A percentile compares a stretch with the other conserved stretches of the same genome.
phyloP scores from a whole-genome alignment of 306 rosid species.

The Astragalus glycyphyllos region DNA sequence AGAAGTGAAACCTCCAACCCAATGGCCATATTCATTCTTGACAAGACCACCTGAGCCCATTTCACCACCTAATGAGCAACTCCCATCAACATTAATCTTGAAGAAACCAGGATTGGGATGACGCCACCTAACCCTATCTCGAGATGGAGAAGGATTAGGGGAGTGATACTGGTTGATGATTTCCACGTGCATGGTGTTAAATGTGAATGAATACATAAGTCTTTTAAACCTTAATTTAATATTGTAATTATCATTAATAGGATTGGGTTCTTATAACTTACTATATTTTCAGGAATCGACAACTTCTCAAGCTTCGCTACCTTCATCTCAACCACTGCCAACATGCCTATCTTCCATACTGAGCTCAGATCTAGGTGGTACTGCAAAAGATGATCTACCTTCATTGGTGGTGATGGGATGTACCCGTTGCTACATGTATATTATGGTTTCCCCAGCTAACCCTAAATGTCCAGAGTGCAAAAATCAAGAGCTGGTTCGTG shows the following conservation, averaged over 20 bases:
- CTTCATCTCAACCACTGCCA: not conserved
- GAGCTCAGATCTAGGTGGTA: not conserved
- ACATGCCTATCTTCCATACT: not conserved
- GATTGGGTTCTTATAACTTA: not conserved
- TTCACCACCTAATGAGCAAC: too few species aligned
- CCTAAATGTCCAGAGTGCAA: slow-evolving; percentile 45
- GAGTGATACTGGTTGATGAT: too few species aligned
- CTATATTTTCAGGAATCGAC: not conserved
- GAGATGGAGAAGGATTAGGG: too few species aligned
- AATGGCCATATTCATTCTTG: too few species aligned
- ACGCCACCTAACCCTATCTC: too few species aligned
- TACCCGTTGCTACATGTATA: slow-evolving; percentile 24
- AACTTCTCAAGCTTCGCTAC: not conserved
- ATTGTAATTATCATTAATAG: slow-evolving; percentile 28
- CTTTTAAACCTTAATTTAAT: not conserved
- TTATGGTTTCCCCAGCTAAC: slow-evolving; percentile 36
- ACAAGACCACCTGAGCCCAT: too few species aligned
- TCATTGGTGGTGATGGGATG: slow-evolving; percentile 44
- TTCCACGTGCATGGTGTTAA: too few species aligned
- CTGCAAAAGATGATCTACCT: not conserved
- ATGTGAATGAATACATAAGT: not conserved
- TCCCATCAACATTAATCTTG: too few species aligned
- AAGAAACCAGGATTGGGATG: too few species aligned
- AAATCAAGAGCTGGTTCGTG: not conserved
- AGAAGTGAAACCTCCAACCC: too few species aligned